Evolutionary conservation across 768 basidiomycete species (phyloP), one percentile per base, ranked within the genome.

Genomic region (Clavaria fumosa): DNA sequence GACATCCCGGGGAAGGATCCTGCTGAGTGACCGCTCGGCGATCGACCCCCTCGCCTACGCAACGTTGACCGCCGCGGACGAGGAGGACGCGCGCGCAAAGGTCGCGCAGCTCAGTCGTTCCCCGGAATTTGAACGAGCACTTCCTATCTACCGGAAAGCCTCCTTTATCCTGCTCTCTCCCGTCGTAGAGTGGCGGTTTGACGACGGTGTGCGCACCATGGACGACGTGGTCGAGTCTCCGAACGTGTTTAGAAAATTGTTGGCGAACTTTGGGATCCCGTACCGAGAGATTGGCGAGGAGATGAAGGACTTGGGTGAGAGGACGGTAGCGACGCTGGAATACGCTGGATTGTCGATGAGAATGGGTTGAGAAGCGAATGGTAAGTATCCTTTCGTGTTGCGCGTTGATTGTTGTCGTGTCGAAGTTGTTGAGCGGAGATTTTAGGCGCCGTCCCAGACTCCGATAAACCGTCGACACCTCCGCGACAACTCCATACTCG

Each of bases 21-120:
- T 70, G 24, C 55, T 79, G 14, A 72, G 69, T 50, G 78, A 80
- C 49, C 58, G 78, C 44, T 79, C 76, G 10, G 73, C 70, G 0
- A 50, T 78, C 2, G 78, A 80, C 52, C 65, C 76, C 5, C 53
- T 78, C 38, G 69, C 75, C 1, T 80, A 80, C 43, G 72, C 71
- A 1, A 53, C 67, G 24, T 53, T 76, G 41, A 67, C 60, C 20
- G 60, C 66, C 2, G 39, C 47, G 7, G 57, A 56, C 35, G 57
- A 50, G 1, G 53, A 50, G 36, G 62, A 67, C 31, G 64, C 56
- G 4, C 33, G 45, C 7, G 45, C 50, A 31, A 60, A 60, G 27
- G 57, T 60, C 36, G 43, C 47, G 12, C 21, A 47, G 14, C 50
- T 77, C 34, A 35, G 65, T 2, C 41, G 45, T 3, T 50, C 60